Evolutionary conservation across 306 rosid species (phyloP).

Genomic region (Trifolium repens): DNA sequence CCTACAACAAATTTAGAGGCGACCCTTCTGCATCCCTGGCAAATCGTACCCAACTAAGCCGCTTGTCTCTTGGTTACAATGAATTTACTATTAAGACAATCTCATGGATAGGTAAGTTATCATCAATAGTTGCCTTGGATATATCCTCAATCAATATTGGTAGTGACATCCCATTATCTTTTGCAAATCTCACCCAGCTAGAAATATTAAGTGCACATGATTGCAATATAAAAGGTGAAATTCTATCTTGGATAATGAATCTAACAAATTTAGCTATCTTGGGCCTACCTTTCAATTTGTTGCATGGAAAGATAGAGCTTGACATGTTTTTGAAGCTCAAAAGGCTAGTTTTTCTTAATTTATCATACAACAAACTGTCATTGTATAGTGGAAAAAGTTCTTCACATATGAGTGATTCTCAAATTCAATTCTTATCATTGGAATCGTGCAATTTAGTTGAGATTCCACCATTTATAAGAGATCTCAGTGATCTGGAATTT

Average conservation of each 20-base stretch:
- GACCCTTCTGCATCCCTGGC: conserved; percentile 18
- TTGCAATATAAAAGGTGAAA: conserved; percentile 13
- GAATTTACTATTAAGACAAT: conserved; percentile 25
- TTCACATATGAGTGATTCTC: conserved; percentile 3
- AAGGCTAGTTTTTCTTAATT: background rate
- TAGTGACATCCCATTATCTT: conserved; percentile 2
- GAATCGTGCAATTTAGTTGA: conserved; percentile 20
- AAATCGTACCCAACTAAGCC: conserved; percentile 32
- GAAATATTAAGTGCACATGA: fast-evolving
- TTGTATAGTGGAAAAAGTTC: background rate
- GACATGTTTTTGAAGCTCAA: background rate
- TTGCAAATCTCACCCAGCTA: conserved; percentile 27
- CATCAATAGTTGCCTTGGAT: background rate
- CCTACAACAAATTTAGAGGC: background rate
- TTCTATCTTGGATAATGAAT: conserved; percentile 35
- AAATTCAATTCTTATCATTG: background rate
- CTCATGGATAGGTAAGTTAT: conserved; percentile 33
- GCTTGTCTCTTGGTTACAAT: conserved; percentile 11
- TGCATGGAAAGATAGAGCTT: conserved; percentile 32
- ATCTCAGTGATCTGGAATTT: background rate
- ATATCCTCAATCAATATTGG: conserved; percentile 25
- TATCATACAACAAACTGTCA: conserved; percentile 9
- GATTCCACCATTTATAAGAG: background rate
- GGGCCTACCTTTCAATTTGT: fast-evolving
- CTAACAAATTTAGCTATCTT: background rate